These are phyloP conservation scores for rapeseed (Brassica napus) DNA, from an alignment of 345 rosid genomes.

Conservation along the genomic window DNA sequence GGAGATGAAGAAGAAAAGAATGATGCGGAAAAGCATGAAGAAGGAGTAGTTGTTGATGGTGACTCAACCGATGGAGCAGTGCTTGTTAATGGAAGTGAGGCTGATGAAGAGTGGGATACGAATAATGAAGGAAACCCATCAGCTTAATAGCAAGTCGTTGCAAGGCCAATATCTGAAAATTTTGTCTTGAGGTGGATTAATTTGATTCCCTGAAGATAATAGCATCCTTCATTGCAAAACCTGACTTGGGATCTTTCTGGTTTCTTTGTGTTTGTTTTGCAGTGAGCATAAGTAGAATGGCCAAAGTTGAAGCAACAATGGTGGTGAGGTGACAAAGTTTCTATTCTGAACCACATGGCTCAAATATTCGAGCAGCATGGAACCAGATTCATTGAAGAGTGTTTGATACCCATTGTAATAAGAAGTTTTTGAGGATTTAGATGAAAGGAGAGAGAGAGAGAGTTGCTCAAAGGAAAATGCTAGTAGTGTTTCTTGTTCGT, in stretches of 20 bases:
- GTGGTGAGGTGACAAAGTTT: not conserved
- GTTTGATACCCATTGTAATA: constrained; percentile 25
- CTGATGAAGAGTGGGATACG: constrained; percentile 98
- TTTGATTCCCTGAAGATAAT: constrained; percentile 52
- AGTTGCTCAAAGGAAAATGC: not conserved
- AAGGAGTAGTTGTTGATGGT: constrained; percentile 67
- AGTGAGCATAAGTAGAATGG: constrained; percentile 58
- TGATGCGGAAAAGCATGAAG: constrained; percentile 63
- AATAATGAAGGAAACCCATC: constrained; percentile 94
- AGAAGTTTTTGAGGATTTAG: constrained; percentile 11
- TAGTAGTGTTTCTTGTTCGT: not conserved
- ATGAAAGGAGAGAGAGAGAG: constrained; percentile 12
- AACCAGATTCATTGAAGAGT: constrained; percentile 8
- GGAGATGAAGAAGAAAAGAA: constrained; percentile 47
- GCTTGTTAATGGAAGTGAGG: constrained; percentile 87
- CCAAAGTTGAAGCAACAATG: constrained; percentile 8
- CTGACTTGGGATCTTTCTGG: not conserved
- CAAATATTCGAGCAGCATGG: constrained; percentile 9
- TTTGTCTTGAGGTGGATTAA: constrained; percentile 97
- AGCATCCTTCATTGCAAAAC: constrained; percentile 16
- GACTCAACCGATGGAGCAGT: constrained; percentile 91
- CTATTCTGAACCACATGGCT: not conserved
- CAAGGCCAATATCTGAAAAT: constrained; percentile 73
- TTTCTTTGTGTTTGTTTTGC: constrained; percentile 33
- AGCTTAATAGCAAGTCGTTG: constrained; percentile 81